Evolutionary conservation across 2,329 filamentous ascomycete genomes (phyloP).

Genomic region (Thielaviopsis euricoi): DNA sequence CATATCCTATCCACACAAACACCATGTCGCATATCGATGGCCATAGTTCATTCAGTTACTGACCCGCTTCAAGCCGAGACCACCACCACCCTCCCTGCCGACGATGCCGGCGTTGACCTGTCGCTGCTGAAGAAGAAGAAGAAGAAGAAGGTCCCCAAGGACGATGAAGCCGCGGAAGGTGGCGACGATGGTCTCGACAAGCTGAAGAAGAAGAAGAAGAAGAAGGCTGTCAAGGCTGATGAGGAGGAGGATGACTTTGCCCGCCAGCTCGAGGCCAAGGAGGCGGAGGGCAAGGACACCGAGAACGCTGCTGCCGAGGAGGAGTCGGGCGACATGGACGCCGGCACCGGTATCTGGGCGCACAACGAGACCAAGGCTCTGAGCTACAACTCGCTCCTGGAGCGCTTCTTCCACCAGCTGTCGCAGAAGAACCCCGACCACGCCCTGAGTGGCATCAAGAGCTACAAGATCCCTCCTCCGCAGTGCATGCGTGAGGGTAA

Average conservation of each 20-base stretch:
- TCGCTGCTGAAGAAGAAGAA: constrained; percentile 62
- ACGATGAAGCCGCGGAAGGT: constrained; percentile 30
- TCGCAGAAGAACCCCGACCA: constrained; percentile 95
- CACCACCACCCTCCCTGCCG: constrained; percentile 34
- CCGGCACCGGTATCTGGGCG: constrained; percentile 78
- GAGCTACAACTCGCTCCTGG: constrained; percentile 70
- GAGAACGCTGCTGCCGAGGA: constrained; percentile 34
- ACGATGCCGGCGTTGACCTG: constrained; percentile 37
- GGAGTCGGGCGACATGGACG: constrained; percentile 62
- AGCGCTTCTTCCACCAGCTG: constrained; percentile 86
- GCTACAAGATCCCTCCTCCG: constrained; percentile 97
- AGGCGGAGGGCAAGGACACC: constrained; percentile 48
- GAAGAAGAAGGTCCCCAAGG: constrained; percentile 41
- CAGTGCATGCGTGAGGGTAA: constrained; percentile 99
- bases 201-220: constrained; percentile 76
- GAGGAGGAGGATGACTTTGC: constrained; percentile 46
- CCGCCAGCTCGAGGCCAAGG: constrained; percentile 44
- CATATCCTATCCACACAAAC: constrained; percentile 20
- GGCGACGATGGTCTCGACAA: constrained; percentile 39
- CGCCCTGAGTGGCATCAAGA: constrained; percentile 72
- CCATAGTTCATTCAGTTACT: neutral
- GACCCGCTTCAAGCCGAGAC: constrained; percentile 17
- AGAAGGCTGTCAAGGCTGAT: constrained; percentile 29
- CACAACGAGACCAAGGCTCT: constrained; percentile 66
- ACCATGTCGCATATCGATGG: neutral